Evolutionary conservation across 495 filamentous ascomycete genomes (phyloP), one percentile per base, ranked within the genome.

Genomic region (Hypoxylon intermedium): DNA sequence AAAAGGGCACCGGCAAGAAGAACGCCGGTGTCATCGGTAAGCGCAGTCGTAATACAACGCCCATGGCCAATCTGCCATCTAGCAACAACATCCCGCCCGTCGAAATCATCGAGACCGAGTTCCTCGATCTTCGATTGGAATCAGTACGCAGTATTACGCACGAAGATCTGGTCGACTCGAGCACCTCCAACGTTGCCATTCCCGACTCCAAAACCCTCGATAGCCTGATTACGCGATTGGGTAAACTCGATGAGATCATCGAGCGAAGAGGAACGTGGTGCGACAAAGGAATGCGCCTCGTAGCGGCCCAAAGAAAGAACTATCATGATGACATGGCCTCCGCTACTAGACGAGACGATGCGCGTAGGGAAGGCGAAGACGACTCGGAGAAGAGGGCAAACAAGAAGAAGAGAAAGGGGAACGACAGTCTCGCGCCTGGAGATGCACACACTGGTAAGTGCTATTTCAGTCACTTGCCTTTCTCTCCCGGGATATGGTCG

Each of bases 41-140:
- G 65, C 86, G 87, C 51, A 93, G 90, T 68, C 88, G 91, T 65
- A 93, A 94, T 73, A 92, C 90, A 9, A 96, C 91, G 2, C 91
- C 91, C 31, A 87, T 78, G 58, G 89, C 88, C 33, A 83, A 79
- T 60, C 77, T 79, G 34, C 74, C 82, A 19, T 68, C 75, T 45
- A 77, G 70, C 38, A 72, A 80, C 56, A 77, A 74, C 24, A 73
- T 82, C 48, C 77, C 78, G 9, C 79, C 83, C 18, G 72, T 82
- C 47, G 80, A 86, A 18, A 75, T 79, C 24, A 80, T 85, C 59
- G 83, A 88, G 44, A 87, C 86, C 55, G 82, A 87, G 58, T 81
- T 85, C 20, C 80, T 87, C 26, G 87, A 87, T 44, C 78, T 90
- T 13, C 69, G 71, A 47, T 75, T 79, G 43, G 73, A 81, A 34